These are phyloP conservation scores for Penicillium mononematosum DNA, from an alignment of 495 filamentous ascomycete species.

Conservation along the genomic window DNA sequence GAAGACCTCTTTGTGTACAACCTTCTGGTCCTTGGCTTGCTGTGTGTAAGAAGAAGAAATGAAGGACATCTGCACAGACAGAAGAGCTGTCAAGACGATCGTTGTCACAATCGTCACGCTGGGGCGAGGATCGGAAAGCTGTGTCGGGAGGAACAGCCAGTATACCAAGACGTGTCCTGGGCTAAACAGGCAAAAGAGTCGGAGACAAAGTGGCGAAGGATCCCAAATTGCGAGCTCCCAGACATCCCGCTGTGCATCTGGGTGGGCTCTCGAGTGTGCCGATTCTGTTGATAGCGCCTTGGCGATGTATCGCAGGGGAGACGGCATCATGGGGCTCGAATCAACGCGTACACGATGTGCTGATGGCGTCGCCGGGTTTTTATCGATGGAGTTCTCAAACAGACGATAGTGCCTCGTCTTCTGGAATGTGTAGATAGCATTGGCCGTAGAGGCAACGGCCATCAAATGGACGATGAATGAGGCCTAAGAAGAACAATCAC, in stretches of 20 bases:
- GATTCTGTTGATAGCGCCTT: constrained; percentile 57
- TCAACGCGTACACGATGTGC: constrained; percentile 88
- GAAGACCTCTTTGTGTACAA: constrained; percentile 89
- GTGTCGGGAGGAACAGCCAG: constrained; percentile 78
- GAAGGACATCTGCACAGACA: constrained; percentile 74
- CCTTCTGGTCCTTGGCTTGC: constrained; percentile 76
- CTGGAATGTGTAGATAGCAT: constrained; percentile 79
- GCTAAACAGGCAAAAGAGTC: constrained; percentile 86
- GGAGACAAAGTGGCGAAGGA: constrained; percentile 76
- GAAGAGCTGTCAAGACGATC: constrained; percentile 63
- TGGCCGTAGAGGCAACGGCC: constrained; percentile 60
- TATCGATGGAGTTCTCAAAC: constrained; percentile 81
- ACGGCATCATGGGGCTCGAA: constrained; percentile 74
- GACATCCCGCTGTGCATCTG: constrained; percentile 80
- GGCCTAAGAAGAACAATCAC: constrained; percentile 46
- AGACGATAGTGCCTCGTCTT: constrained; percentile 85
- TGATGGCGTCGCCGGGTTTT: constrained; percentile 73
- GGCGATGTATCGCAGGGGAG: constrained; percentile 74
- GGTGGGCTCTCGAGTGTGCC: constrained; percentile 77
- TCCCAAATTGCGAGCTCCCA: constrained; percentile 97
- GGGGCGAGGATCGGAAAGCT: constrained; percentile 70
- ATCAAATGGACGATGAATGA: constrained; percentile 68
- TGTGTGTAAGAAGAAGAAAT: constrained; percentile 71
- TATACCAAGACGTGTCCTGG: constrained; percentile 89
- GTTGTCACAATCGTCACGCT: constrained; percentile 83